phyloP scores from a whole-genome alignment of 495 filamentous ascomycete species.

The Daldinia loculata region DNA sequence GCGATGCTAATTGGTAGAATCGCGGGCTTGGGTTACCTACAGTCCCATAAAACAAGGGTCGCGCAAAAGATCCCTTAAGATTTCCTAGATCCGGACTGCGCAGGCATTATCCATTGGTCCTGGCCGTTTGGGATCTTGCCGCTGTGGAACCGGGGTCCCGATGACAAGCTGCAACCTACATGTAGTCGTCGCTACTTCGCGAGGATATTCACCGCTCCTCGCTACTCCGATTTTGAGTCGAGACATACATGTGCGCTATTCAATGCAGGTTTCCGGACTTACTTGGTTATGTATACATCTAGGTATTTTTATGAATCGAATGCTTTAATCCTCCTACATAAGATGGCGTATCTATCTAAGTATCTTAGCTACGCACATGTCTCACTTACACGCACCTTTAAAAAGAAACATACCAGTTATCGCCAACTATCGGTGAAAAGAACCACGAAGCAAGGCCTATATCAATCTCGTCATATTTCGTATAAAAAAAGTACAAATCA shows the following conservation, averaged over 20 bases:
- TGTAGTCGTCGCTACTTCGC: not conserved
- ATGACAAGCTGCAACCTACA: too few relatives aligned
- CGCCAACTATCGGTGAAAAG: not conserved
- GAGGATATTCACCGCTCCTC: not conserved
- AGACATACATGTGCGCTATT: not conserved
- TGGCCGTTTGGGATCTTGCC: not conserved
- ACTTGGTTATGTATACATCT: not conserved
- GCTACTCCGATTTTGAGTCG: not conserved
- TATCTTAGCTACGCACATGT: not conserved
- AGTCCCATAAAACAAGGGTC: constrained; percentile 6
- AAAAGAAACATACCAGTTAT: not conserved
- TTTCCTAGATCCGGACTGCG: constrained; percentile 25
- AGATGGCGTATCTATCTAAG: not conserved
- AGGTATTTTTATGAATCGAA: not conserved
- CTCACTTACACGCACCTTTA: not conserved
- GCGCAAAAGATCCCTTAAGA: constrained; percentile 15
- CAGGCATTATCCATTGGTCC: constrained; percentile 33
- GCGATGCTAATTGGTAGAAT: constrained; percentile 13
- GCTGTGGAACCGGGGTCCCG: not conserved
- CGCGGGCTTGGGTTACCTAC: constrained; percentile 18
- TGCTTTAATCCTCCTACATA: not conserved
- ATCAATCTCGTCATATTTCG: not conserved
- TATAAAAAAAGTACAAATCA: too few relatives aligned
- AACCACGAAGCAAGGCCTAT: not conserved
- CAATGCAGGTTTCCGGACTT: not conserved